Evolutionary conservation across 768 basidiomycete genomes (phyloP).

Genomic region (Podaxis sp.): DNA sequence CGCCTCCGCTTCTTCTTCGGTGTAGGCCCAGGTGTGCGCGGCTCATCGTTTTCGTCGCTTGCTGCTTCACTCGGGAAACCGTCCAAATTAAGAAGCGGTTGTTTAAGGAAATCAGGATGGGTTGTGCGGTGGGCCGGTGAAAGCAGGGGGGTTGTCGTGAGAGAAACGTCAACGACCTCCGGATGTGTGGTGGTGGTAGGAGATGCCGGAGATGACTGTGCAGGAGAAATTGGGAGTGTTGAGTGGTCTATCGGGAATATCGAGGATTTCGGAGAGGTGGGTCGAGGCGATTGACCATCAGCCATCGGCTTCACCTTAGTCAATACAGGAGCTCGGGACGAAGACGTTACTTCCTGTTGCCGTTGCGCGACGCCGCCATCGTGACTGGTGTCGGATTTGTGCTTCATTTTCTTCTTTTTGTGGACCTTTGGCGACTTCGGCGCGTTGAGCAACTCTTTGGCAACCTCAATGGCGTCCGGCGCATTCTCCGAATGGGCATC

Average conservation of each 20-base stretch:
- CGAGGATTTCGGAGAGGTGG: background rate
- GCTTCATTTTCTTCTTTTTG: slow-evolving; percentile 1
- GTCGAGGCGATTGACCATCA: background rate
- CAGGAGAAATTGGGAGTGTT: background rate
- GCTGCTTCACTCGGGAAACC: slow-evolving; percentile 35
- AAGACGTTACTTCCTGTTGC: background rate
- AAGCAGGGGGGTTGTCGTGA: slow-evolving; percentile 15
- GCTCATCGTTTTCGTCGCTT: slow-evolving; percentile 23
- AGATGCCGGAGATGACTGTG: background rate
- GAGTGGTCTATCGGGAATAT: background rate
- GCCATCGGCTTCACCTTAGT: background rate
- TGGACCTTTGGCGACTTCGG: background rate
- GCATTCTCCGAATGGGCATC: background rate
- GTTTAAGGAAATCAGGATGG: slow-evolving; percentile 21
- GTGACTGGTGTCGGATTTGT: background rate
- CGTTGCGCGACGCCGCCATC: background rate
- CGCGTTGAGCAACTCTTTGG: background rate
- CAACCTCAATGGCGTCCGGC: background rate
- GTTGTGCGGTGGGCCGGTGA: background rate
- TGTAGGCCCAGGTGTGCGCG: slow-evolving; percentile 17
- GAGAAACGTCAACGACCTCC: slow-evolving; percentile 2
- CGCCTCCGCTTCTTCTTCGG: slow-evolving; percentile 53
- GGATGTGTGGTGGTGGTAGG: background rate
- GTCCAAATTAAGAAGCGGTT: slow-evolving; percentile 52
- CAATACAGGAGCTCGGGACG: background rate